These are phyloP conservation scores for Setaria italica DNA, from an alignment of 202 grass and related monocot genomes.

Conservation along the genomic window DNA sequence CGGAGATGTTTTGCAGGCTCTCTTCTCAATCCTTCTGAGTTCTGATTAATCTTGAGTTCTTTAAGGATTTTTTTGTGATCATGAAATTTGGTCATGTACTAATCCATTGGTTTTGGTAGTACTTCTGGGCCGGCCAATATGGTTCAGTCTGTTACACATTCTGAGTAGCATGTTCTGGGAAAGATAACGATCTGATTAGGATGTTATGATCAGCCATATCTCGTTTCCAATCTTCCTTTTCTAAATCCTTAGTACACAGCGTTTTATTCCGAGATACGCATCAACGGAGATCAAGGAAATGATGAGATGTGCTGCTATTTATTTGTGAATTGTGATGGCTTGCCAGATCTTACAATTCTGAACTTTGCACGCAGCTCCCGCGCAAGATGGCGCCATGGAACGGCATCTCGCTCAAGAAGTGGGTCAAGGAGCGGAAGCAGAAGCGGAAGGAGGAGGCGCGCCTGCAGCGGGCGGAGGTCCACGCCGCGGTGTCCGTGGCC, in stretches of 20 bases:
- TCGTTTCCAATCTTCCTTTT: slow-evolving; percentile 1
- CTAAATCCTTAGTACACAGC: not conserved
- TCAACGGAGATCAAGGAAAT: slow-evolving; percentile 22
- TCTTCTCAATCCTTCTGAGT: not conserved
- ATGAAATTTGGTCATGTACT: not conserved
- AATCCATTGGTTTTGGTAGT: not conserved
- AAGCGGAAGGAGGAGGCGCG: slow-evolving; percentile 89
- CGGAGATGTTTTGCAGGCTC: not conserved
- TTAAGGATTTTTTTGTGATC: not conserved
- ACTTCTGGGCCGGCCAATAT: not conserved
- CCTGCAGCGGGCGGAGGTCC: slow-evolving; percentile 83
- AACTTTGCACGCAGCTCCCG: slow-evolving; percentile 56
- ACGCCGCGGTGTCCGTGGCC: slow-evolving; percentile 86
- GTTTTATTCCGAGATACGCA: slow-evolving; percentile 29
- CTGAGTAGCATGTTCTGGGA: not conserved
- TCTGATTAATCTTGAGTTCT: not conserved
- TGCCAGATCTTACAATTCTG: slow-evolving; percentile 25
- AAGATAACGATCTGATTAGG: slow-evolving; percentile 2
- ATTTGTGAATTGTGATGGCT: not conserved
- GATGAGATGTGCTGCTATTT: slow-evolving; percentile 6
- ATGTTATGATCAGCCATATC: slow-evolving; percentile 6
- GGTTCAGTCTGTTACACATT: not conserved
- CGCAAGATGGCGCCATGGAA: slow-evolving; percentile 85
- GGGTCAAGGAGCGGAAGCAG: slow-evolving; percentile 96
- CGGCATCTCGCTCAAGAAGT: slow-evolving; percentile 83